Conservation (phyloP, 768 basidiomycete genomes). For the Jaapia argillacea region DNA sequence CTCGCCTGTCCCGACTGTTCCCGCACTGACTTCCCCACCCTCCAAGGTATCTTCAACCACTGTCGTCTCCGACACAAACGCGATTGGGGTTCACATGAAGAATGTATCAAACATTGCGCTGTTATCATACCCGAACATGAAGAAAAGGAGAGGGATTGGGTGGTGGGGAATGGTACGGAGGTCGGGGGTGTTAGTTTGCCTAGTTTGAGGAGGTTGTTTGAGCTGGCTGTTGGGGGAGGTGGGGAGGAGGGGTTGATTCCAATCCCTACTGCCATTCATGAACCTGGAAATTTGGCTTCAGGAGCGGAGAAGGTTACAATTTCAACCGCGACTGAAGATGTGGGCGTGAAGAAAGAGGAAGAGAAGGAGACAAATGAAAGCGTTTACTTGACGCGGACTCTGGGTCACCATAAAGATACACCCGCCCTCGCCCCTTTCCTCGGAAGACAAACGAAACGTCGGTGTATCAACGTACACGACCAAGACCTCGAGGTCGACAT, state of each 20-base stretch:
- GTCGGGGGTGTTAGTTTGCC: slow-evolving; percentile 31
- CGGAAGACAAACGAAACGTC: slow-evolving; percentile 30
- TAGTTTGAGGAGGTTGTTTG: slow-evolving; percentile 36
- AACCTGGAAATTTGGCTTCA: no score
- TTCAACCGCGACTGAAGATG: neutral
- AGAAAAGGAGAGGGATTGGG: slow-evolving; percentile 21
- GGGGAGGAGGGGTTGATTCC: slow-evolving; percentile 13
- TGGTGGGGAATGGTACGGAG: slow-evolving; percentile 27
- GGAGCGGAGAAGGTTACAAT: slow-evolving; percentile 2
- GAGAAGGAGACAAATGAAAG: slow-evolving; percentile 6
- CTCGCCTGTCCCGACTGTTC: slow-evolving; percentile 33
- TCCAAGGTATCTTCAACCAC: slow-evolving; percentile 44
- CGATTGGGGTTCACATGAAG: slow-evolving; percentile 41
- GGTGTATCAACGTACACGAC: slow-evolving; percentile 27
- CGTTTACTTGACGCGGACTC: slow-evolving; percentile 34
- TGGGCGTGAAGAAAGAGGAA: neutral
- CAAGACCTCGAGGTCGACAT: slow-evolving; percentile 26
- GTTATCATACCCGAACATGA: slow-evolving; percentile 23
- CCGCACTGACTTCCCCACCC: slow-evolving; percentile 37
- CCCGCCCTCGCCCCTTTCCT: slow-evolving; percentile 42
- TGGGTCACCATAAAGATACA: slow-evolving; percentile 41
- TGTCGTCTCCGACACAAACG: slow-evolving; percentile 37
- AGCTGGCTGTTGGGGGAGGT: slow-evolving; percentile 34
- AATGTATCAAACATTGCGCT: slow-evolving; percentile 37
- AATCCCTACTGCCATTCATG: no score